Evolutionary conservation across 805 yeast genomes (phyloP).

Genomic region (Ogataea trehalophila): DNA sequence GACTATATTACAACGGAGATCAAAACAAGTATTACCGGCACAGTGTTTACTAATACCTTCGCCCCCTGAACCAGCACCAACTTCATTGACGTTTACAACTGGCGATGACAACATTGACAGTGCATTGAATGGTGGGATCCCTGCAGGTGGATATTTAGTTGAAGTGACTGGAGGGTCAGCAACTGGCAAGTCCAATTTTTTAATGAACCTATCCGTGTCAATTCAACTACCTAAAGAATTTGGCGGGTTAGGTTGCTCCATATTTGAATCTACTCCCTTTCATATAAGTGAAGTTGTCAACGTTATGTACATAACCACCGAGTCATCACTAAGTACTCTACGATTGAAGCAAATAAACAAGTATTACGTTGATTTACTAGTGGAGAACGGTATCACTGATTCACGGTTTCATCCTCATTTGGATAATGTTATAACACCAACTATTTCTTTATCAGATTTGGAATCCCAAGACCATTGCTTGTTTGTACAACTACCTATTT

Average conservation of each 20-base stretch:
- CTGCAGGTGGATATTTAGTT: slow-evolving; percentile 44
- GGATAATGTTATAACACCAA: slow-evolving; percentile 27
- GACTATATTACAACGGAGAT: too few species aligned
- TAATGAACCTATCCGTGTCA: slow-evolving; percentile 58
- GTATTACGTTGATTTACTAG: slow-evolving; percentile 26
- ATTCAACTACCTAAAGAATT: slow-evolving; percentile 45
- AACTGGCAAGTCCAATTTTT: slow-evolving; percentile 79
- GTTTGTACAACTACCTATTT: slow-evolving; percentile 60
- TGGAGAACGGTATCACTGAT: slow-evolving; percentile 32
- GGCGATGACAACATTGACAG: slow-evolving; percentile 50
- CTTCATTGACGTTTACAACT: slow-evolving; percentile 36
- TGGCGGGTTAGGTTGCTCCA: slow-evolving; percentile 42
- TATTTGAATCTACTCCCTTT: slow-evolving; percentile 20
- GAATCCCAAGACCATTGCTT: slow-evolving; percentile 73
- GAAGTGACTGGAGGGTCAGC: slow-evolving; percentile 85
- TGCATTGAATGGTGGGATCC: slow-evolving; percentile 47
- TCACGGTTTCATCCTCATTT: slow-evolving; percentile 29
- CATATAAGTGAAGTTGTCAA: slow-evolving; percentile 29
- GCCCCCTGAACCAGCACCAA: neutral
- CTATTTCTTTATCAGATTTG: slow-evolving; percentile 39
- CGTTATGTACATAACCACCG: slow-evolving; percentile 69
- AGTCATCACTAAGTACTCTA: slow-evolving; percentile 62
- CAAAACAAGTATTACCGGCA: neutral
- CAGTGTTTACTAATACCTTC: neutral
- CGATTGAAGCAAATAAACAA: slow-evolving; percentile 47